Conservation (phyloP, 2,329 filamentous ascomycete genomes). For the Pestalotiopsis sp. region DNA sequence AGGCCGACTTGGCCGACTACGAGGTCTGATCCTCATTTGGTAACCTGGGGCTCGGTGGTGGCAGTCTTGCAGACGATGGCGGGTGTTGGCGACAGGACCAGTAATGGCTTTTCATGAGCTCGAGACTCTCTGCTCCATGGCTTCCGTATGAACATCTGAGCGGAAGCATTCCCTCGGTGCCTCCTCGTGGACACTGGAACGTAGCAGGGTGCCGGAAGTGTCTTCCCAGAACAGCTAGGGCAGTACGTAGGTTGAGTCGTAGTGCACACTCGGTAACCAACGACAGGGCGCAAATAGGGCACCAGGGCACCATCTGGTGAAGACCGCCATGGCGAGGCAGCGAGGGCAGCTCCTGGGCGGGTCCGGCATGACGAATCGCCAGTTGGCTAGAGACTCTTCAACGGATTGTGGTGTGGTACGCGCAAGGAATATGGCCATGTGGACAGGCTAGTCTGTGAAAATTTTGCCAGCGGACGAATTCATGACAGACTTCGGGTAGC, state of each 20-base stretch:
- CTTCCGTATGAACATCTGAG: not conserved
- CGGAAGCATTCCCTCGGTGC: no score
- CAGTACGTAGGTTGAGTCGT: not conserved
- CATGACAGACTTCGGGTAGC: not conserved
- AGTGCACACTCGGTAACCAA: not conserved
- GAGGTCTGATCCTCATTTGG: not conserved
- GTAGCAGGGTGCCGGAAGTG: not conserved
- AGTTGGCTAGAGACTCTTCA: not conserved
- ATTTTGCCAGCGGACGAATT: not conserved
- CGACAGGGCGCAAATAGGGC: not conserved
- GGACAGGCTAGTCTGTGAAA: constrained; percentile 4
- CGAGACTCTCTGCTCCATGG: not conserved
- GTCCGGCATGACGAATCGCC: constrained; percentile 3
- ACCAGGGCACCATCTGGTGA: not conserved
- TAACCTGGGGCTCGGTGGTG: not conserved
- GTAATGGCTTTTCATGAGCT: not conserved
- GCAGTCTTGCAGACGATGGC: not conserved
- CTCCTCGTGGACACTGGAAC: no score
- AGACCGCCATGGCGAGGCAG: not conserved
- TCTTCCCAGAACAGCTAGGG: not conserved
- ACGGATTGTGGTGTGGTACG: not conserved
- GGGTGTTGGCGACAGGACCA: not conserved
- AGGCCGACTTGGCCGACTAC: not conserved
- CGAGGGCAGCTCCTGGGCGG: not conserved
- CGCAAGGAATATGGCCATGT: not conserved